phyloP scores from a whole-genome alignment of 805 yeast species.

The Cyberlindnera veronae region DNA sequence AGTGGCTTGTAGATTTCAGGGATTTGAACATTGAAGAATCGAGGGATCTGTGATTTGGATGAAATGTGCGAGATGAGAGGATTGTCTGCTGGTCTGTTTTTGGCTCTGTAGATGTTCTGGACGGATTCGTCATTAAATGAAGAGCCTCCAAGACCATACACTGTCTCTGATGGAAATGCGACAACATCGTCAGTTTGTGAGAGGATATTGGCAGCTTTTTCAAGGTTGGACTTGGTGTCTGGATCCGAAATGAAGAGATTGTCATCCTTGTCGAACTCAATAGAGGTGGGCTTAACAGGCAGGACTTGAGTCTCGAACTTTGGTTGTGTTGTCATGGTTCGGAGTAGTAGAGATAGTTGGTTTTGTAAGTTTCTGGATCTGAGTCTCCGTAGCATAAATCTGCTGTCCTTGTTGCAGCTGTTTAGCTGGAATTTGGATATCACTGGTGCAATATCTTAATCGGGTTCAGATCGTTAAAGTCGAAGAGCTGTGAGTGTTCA shows the following conservation, averaged over 20 bases:
- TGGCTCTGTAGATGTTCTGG: conserved; percentile 74
- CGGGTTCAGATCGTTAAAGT: too few species aligned
- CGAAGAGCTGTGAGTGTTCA: too few species aligned
- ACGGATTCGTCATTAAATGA: conserved; percentile 75
- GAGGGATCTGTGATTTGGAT: conserved; percentile 64
- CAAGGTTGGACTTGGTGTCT: conserved; percentile 47
- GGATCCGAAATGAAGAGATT: conserved; percentile 46
- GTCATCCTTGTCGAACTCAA: conserved; percentile 19
- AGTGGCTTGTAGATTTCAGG: conserved; percentile 68
- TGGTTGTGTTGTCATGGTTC: not conserved
- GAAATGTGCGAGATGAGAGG: conserved; percentile 91
- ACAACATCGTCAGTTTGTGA: conserved; percentile 55
- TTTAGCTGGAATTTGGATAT: too few species aligned
- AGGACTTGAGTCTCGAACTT: conserved; percentile 17
- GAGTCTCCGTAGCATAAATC: too few species aligned
- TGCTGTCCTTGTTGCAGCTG: too few species aligned
- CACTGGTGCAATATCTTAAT: too few species aligned
- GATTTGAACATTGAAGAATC: conserved; percentile 51
- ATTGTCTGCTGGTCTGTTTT: conserved; percentile 92
- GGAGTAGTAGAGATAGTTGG: too few species aligned
- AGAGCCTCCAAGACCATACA: conserved; percentile 92
- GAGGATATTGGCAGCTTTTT: conserved; percentile 57
- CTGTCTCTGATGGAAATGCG: conserved; percentile 97
- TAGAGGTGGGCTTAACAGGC: conserved; percentile 21
- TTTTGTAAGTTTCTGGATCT: too few species aligned